Conservation (phyloP, 2,329 filamentous ascomycete genomes). For the Exophiala alcalophila region DNA sequence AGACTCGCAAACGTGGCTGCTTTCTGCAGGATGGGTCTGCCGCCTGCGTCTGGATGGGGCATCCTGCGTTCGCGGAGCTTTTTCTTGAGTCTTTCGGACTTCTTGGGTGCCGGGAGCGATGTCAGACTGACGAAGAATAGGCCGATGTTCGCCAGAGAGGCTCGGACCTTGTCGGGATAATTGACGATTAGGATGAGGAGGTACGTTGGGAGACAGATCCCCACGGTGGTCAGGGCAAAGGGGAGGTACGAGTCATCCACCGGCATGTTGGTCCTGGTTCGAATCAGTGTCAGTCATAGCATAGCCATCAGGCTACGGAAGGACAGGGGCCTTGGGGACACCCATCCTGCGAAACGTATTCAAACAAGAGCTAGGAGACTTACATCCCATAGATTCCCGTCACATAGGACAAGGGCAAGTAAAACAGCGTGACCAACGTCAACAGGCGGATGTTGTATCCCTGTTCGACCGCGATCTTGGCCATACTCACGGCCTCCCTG, state of each 20-base stretch:
- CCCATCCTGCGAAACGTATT: background rate
- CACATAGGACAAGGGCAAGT: constrained; percentile 38
- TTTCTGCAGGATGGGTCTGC: constrained; percentile 10
- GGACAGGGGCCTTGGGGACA: too few species aligned
- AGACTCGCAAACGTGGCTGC: constrained; percentile 21
- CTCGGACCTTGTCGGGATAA: constrained; percentile 17
- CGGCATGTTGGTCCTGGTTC: constrained; percentile 39
- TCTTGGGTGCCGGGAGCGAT: constrained; percentile 19
- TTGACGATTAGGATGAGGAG: constrained; percentile 46
- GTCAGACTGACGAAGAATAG: constrained; percentile 16
- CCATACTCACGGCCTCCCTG: constrained; percentile 57
- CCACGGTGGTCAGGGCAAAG: constrained; percentile 42
- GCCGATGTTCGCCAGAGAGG: constrained; percentile 5
- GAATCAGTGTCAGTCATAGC: background rate
- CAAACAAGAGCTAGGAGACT: background rate
- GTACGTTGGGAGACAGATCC: constrained; percentile 48
- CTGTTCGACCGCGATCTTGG: constrained; percentile 53
- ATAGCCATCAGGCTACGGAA: background rate
- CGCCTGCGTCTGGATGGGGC: constrained; percentile 3
- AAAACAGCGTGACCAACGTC: constrained; percentile 44
- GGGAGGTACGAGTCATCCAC: constrained; percentile 36
- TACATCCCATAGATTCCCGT: constrained; percentile 29
- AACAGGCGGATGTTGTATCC: constrained; percentile 47
- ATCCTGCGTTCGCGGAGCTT: constrained; percentile 12
- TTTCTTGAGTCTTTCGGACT: constrained; percentile 19